Evolutionary conservation across 139 green algal genomes (phyloP).

Genomic region (Pseudopediastrum boryanum): DNA sequence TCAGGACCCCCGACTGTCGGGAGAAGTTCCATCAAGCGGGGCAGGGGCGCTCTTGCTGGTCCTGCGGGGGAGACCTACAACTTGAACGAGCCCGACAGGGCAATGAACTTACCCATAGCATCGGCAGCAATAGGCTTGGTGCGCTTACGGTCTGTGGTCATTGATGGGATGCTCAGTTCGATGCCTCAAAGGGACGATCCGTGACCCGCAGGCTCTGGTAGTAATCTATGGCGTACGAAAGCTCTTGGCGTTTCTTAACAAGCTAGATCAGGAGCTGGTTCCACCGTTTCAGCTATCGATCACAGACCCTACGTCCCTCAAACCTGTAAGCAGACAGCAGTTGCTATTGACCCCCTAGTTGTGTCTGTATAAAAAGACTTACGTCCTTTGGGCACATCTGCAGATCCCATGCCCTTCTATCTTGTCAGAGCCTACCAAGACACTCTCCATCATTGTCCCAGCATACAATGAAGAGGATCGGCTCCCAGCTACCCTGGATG

Average conservation of each 20-base stretch:
- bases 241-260: not conserved
- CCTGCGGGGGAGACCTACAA: too few species aligned
- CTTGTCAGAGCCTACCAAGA: conserved; percentile 69
- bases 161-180: too few species aligned
- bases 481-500: conserved; percentile 79
- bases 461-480: conserved; percentile 96
- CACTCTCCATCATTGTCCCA: conserved; percentile 83
- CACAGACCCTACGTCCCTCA: conserved; percentile 48
- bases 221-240: conserved; percentile 7
- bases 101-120: too few species aligned
- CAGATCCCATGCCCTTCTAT: conserved; percentile 70
- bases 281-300: conserved; percentile 33
- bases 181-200: too few species aligned
- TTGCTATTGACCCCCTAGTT: not conserved
- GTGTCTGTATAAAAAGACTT: not conserved
- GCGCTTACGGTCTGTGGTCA: too few species aligned
- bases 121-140: too few species aligned
- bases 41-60: too few species aligned
- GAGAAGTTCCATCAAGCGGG: too few species aligned
- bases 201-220: conserved; percentile 15
- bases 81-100: too few species aligned
- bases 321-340: conserved; percentile 23
- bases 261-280: conserved; percentile 33
- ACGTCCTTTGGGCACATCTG: not conserved
- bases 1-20: too few species aligned